Percentiles rank a stretch among this genome's conserved stretches.
Evolutionary conservation across 78 protist genomes (phyloP).

Genomic region (Polysphondylium violaceum): DNA sequence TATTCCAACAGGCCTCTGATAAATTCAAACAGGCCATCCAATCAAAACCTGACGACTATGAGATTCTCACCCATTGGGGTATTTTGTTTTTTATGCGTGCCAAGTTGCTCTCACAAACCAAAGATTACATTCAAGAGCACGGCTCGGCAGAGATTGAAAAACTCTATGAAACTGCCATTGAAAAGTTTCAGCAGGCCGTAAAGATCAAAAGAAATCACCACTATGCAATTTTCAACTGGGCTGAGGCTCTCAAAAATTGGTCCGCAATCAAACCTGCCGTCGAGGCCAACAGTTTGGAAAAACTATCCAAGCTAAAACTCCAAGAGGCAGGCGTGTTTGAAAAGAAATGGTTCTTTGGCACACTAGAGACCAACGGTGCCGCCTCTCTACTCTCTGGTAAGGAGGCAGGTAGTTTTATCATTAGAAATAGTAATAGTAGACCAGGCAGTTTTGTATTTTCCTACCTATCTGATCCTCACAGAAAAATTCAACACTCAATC

Average conservation of each 20-base stretch:
- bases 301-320: conserved; percentile 33
- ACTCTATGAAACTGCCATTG: conserved; percentile 31
- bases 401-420: conserved; percentile 61
- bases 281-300: not conserved
- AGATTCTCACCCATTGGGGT: conserved; percentile 77
- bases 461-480: conserved; percentile 46
- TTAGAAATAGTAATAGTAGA: conserved; percentile 61
- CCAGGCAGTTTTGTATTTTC: conserved; percentile 76
- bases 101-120: not conserved
- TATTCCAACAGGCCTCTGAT: conserved; percentile 47
- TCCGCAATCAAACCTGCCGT: conserved; percentile 20
- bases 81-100: conserved; percentile 62
- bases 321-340: conserved; percentile 67
- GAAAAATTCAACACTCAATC: conserved; percentile 47
- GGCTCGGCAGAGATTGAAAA: conserved; percentile 10
- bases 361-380: conserved; percentile 75
- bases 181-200: conserved; percentile 58
- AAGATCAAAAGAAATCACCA: conserved; percentile 47
- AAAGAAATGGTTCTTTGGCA: conserved; percentile 78
- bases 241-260: conserved; percentile 54
- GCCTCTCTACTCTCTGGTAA: conserved; percentile 30
- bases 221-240: conserved; percentile 72
- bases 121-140: not conserved
- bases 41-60: conserved; percentile 75
- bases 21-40: conserved; percentile 74